Percentiles rank a stretch among this genome's conserved stretches.
Conservation (phyloP, 2,329 filamentous ascomycete genomes). For the Trichophyton mentagrophytes region DNA sequence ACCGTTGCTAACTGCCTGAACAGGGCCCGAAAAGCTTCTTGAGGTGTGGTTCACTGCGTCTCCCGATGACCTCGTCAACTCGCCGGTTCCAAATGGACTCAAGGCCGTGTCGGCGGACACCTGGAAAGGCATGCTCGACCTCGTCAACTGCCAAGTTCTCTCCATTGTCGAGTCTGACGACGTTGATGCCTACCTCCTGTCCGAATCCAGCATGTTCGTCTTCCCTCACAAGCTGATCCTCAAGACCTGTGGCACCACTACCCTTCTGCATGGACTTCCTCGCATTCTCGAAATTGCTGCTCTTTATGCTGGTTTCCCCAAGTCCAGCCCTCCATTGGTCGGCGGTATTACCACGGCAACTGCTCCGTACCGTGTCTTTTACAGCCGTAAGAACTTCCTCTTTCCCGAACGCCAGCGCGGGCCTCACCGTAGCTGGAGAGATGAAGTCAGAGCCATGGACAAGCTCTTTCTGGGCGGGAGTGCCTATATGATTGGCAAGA, state of each 20-base stretch:
- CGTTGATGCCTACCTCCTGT: constrained; percentile 91
- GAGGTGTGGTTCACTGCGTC: constrained; percentile 96
- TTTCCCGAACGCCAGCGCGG: constrained; percentile 90
- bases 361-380: constrained; percentile 90
- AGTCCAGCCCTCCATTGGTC: constrained; percentile 53
- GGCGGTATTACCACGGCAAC: constrained; percentile 62
- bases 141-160: constrained; percentile 96
- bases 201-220: constrained; percentile 99
- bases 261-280: constrained; percentile 74
- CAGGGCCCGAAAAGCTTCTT: constrained; percentile 88
- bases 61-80: constrained; percentile 56
- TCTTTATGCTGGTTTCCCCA: constrained; percentile 75
- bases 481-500: constrained; percentile 98
- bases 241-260: constrained; percentile 97
- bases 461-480: constrained; percentile 83
- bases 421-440: constrained; percentile 92
- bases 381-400: constrained; percentile 96
- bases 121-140: constrained; percentile 94
- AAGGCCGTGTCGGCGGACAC: constrained; percentile 72
- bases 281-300: constrained; percentile 88
- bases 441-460: constrained; percentile 87
- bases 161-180: constrained; percentile 87
- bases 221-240: constrained; percentile 99
- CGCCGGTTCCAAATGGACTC: constrained; percentile 60
- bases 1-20: constrained; percentile 9